Evolutionary conservation across 805 yeast species (phyloP).

Genomic region (Barnettozyma wickerhamii): DNA sequence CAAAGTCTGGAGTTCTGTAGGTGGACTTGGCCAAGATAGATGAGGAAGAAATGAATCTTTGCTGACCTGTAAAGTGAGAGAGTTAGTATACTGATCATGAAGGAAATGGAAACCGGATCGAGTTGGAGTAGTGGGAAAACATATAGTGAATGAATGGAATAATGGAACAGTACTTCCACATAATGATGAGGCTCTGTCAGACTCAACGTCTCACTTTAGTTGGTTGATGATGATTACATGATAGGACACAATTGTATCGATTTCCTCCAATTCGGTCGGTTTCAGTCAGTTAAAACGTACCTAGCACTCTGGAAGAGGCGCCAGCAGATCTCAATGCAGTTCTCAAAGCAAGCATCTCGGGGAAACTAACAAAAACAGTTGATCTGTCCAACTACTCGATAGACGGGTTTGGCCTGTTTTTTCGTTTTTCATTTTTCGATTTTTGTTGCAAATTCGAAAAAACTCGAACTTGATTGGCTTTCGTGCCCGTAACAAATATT

Average conservation of each 20-base stretch:
- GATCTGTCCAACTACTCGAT: background rate
- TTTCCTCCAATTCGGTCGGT: background rate
- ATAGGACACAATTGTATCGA: too few species aligned
- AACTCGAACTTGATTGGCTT: slow-evolving; percentile 25
- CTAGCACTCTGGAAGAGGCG: slow-evolving; percentile 24
- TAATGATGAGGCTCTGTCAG: too few species aligned
- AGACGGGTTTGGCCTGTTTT: background rate
- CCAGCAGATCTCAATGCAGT: slow-evolving; percentile 24
- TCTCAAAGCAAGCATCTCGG: slow-evolving; percentile 27
- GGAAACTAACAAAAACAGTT: slow-evolving; percentile 1
- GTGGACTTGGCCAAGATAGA: slow-evolving; percentile 57
- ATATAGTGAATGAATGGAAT: too few species aligned
- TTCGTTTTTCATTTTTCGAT: background rate
- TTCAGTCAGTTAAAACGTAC: slow-evolving; percentile 13
- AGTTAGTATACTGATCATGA: slow-evolving; percentile 6
- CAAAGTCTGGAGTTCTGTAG: slow-evolving; percentile 89
- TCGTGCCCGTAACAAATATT: slow-evolving; percentile 10
- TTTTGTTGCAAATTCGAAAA: slow-evolving; percentile 19
- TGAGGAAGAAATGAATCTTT: slow-evolving; percentile 31
- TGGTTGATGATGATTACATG: too few species aligned
- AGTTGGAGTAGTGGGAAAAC: too few species aligned
- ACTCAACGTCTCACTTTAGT: too few species aligned
- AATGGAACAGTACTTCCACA: too few species aligned
- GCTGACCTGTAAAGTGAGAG: slow-evolving; percentile 20
- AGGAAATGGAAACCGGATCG: background rate